Base-by-base conservation (phyloP, 345 rosid species). In the Gossypium arboreum region DNA sequence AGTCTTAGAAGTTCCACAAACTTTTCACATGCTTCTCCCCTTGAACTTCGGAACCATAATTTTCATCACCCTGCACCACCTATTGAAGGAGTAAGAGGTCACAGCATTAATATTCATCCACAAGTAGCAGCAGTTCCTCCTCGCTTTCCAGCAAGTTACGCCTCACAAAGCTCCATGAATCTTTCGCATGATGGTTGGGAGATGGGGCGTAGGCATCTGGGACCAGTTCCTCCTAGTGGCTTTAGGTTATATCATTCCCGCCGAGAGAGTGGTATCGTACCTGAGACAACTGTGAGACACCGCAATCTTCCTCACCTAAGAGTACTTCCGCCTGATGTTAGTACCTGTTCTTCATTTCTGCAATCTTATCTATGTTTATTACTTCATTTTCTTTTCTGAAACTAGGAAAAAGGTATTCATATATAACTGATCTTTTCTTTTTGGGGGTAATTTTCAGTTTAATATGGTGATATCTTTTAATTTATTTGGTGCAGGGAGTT, bases 281-380 rank as follows among this genome's bases (percentile, higher is more conserved):
- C 85, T 22, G 89, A 75, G 82, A 75, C 84, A 58, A 70, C 80
- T 68, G 57, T 34, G 66, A 88, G 92, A 69, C 90, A 80, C 72
- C 88, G 64, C 77, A 86, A 73, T 68, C 66, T 81, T 67, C 92
- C 94, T 74, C 85, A 79, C 73, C 65, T 87, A 69, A 87, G 94
- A 90, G 84, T 78, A 72, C 72, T 83, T 22, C 86, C 90, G 1
- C 71, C 84, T 2, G 88, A 92, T 85, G 98, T 90, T 88, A 79
- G 59, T 51, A 27, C 24, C 13, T 9, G 22, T 7, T 16, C 34
- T 50, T 69, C 58, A 25, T 50, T 50, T 48, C 43, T 68, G 20
- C 44, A 16, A 15, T 27, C 9, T 57, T 15, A 43, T 10, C 15
- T 50, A 44, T 43, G 25, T 56, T 18, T 18, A 56, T 56, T 56